Conservation (phyloP, 129 eudicot species). For the Daucus carota region DH1_v3.0 NC_030387.2:35206501-35207000, state of each 20-base stretch:
- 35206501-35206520: not conserved
- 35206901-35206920: slow-evolving; percentile 26
- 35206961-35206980: slow-evolving; percentile 26
- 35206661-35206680: slow-evolving; percentile 13
- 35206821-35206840: slow-evolving; percentile 37
- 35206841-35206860: slow-evolving; percentile 36
- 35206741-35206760: not conserved
- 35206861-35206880: slow-evolving; percentile 5
- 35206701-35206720: slow-evolving; percentile 10
- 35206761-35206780: slow-evolving; percentile 20
- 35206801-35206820: slow-evolving; percentile 67
- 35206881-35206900: slow-evolving; percentile 17
- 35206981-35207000: not conserved
- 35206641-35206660: not conserved
- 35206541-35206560: slow-evolving; percentile 8
- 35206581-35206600: not conserved
- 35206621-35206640: not conserved
- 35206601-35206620: not conserved
- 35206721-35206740: not conserved
- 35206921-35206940: slow-evolving; percentile 26
- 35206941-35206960: slow-evolving; percentile 39
- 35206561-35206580: not conserved
- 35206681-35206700: slow-evolving; percentile 19
- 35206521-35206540: slow-evolving; percentile 7
- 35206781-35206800: slow-evolving; percentile 41